These are phyloP conservation scores for Lachnellula suecica DNA, from an alignment of 2,329 filamentous ascomycete genomes.

Conservation along the genomic window DNA sequence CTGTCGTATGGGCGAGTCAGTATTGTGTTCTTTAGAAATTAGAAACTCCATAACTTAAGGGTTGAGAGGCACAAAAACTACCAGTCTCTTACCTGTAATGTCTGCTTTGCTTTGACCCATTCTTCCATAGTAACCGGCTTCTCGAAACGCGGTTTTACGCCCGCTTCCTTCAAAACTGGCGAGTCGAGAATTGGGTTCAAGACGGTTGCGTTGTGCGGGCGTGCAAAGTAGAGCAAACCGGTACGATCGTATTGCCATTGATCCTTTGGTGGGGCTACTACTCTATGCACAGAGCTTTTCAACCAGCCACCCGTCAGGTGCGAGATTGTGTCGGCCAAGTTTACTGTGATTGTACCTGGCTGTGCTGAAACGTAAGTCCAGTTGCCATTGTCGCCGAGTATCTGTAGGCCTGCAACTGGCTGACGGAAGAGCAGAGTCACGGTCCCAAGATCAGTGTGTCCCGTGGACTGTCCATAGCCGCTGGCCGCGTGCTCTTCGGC, in stretches of 20 bases:
- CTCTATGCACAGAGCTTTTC: conserved; percentile 42
- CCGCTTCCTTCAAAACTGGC: conserved; percentile 30
- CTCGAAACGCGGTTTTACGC: conserved; percentile 34
- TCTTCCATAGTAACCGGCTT: conserved; percentile 44
- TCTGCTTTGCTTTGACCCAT: conserved; percentile 42
- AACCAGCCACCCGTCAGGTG: conserved; percentile 48
- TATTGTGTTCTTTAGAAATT: neutral
- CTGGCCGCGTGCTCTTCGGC: conserved; percentile 46
- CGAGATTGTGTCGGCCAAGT: conserved; percentile 48
- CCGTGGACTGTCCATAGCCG: conserved; percentile 43
- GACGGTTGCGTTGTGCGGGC: conserved; percentile 26
- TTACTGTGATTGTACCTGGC: conserved; percentile 50
- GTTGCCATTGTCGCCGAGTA: conserved; percentile 45
- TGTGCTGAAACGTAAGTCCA: conserved; percentile 53
- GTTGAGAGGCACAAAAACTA: neutral
- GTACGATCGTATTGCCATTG: conserved; percentile 40
- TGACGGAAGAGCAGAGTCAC: conserved; percentile 59
- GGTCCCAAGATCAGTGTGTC: conserved; percentile 57
- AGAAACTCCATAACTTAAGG: neutral
- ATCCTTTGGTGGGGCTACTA: conserved; percentile 35
- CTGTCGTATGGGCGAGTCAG: neutral
- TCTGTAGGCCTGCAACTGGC: conserved; percentile 56
- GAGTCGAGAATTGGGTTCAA: conserved; percentile 32
- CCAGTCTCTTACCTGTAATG: conserved; percentile 31
- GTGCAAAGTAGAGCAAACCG: conserved; percentile 47